Evolutionary conservation across 768 basidiomycete species (phyloP), one percentile per base, ranked within the genome.

Genomic region (Russula sp.): DNA sequence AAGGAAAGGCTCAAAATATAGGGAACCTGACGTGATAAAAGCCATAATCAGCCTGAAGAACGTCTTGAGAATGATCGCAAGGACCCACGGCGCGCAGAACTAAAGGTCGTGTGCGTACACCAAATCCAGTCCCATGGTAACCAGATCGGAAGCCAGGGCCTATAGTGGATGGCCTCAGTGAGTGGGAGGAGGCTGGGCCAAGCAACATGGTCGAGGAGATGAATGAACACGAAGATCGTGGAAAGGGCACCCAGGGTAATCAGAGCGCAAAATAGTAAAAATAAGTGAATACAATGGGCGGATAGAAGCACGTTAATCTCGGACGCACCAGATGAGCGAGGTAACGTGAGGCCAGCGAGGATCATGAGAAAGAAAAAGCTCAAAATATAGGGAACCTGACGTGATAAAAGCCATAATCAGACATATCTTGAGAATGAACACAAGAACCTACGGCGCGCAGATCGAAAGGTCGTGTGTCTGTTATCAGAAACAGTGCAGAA

Each of bases 291-390:
- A n/a, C n/a, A 68, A 64, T 57, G 57, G 66, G 59, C 2, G 24
- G 26, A 20, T 20, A 32, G 32, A 28, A 18, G 10, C 14, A 30
- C 20, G 48, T 53, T 28, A 42, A 28, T 28, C 42, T 34, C 44
- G 55, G 46, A 79, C 89, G 50, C 72, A 94, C 94, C 89, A 56
- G 93, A 93, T 20, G 89, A 83, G 42, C 94, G 84, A 42, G 95
- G 94, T 11, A 98, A 77, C 10, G 92, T 91, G 62, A 95, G 75
- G 2, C 91, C 90, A 51, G 93, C 88, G 70, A 87, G 83, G 53
- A 97, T 85, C 89, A 96, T 92, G 71, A 94, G 92, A 59, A 92
- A 62, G 0, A 93, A 88, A 73, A 93, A 92, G 10, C 79, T 86
- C 18, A 91, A 78, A 49, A 89, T 76, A 63, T 90, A 89, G 36